Base-by-base conservation (phyloP, 495 filamentous ascomycete species). In the Platismatia glauca region DNA sequence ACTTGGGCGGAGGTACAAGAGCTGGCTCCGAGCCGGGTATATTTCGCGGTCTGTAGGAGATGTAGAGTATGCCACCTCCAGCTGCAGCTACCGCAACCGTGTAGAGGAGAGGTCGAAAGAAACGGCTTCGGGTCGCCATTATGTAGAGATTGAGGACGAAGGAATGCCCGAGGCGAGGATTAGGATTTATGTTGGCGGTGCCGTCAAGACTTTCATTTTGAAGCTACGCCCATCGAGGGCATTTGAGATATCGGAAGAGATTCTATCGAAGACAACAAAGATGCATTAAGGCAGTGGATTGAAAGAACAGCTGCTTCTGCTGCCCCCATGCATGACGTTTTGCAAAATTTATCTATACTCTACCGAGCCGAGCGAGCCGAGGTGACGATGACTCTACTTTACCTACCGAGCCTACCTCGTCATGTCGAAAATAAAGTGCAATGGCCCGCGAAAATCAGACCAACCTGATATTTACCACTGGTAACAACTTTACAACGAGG, bases 11-110 rank as follows among this genome's bases (percentile, higher is more conserved):
- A 27, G 89, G 88, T 20, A 94, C 90, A 16, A 83, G 84, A 1
- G 89, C 85, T 34, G 85, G 85, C 68, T 94, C 88, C 62, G 83
- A 84, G 57, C 91, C 91, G 44, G 90, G 90, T 55, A 95, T 90
- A 71, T 93, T 89, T 65, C 88, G 84, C 13, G 91, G 91, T 55
- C 90, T 86, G 72, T 94, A 92, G 48, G 85, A 78, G 64, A 89
- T 84, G 71, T 92, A 91, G 57, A 95, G 78, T 46, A 83, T 77
- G 56, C 84, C 86, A 20, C 81, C 84, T 64, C 84, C 84, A 55
- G 80, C 72, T 31, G 77, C 76, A 13, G 79, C 78, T 7, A 81
- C 84, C 50, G 76, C 81, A n/a, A 81, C 74, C 24, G 82, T 79
- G 71, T 89, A 89, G 31, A 86, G 77, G 53, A 87, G 71, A 24